Evolutionary conservation across 257 asterid genomes (phyloP).

Genomic region (Fraxinus pennsylvanica): DNA sequence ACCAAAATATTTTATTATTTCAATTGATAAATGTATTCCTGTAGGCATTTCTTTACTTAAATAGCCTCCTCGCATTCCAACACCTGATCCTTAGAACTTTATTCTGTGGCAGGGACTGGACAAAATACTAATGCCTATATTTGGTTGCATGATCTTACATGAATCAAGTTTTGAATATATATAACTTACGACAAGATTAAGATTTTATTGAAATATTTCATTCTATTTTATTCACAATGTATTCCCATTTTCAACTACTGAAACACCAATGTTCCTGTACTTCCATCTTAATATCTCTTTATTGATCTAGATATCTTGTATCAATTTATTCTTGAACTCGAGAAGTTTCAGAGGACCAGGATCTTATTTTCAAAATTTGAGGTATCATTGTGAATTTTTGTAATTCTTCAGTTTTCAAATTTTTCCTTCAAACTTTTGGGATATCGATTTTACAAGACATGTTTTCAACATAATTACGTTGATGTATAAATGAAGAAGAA

Average conservation of each 20-base stretch:
- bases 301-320: slow-evolving; percentile 13
- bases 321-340: slow-evolving; percentile 15
- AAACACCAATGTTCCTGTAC: slow-evolving; percentile 9
- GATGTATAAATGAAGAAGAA: too few species aligned
- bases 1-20: not conserved
- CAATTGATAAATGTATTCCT: not conserved
- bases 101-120: not conserved
- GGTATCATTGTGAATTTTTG: not conserved
- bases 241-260: slow-evolving; percentile 1
- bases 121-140: not conserved
- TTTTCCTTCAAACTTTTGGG: not conserved
- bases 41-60: not conserved
- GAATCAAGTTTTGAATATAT: not conserved
- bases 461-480: too few species aligned
- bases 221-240: not conserved
- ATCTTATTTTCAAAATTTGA: too few species aligned
- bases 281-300: not conserved
- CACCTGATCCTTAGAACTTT: not conserved
- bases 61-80: not conserved
- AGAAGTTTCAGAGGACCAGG: slow-evolving; percentile 6
- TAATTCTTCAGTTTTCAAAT: not conserved
- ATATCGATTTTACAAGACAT: too few species aligned
- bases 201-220: not conserved
- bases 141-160: not conserved
- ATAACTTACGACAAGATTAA: not conserved